Evolutionary conservation across 1,284 basidiomycete species (phyloP).

Genomic region (Xanthoconium separans): DNA sequence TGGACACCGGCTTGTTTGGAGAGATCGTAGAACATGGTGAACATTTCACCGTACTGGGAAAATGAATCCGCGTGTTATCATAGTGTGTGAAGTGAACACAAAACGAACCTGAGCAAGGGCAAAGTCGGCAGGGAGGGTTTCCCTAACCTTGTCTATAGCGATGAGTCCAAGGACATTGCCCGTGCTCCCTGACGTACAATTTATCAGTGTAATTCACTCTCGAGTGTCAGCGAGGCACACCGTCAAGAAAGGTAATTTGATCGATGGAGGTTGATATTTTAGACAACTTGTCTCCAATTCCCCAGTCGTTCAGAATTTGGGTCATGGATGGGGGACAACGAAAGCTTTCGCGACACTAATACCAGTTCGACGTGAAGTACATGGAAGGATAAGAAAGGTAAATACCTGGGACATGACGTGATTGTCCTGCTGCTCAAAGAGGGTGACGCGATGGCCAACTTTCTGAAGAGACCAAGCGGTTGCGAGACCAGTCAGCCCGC

Average conservation of each 20-base stretch:
- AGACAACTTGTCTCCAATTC: constrained; percentile 33
- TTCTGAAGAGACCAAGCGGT: constrained; percentile 42
- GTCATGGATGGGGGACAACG: constrained; percentile 44
- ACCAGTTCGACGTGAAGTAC: background rate
- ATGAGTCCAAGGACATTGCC: constrained; percentile 38
- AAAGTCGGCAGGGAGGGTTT: constrained; percentile 39
- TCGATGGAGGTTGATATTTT: constrained; percentile 33
- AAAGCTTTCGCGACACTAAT: constrained; percentile 2
- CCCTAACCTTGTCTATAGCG: constrained; percentile 37
- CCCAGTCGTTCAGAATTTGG: constrained; percentile 44
- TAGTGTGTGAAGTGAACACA: no score
- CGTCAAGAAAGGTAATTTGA: constrained; percentile 30
- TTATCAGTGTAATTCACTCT: background rate
- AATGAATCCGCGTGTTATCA: no score
- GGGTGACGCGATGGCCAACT: constrained; percentile 42
- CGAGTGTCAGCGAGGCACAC: constrained; percentile 8
- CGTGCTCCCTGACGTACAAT: constrained; percentile 28
- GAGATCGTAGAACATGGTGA: constrained; percentile 49
- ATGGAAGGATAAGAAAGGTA: background rate
- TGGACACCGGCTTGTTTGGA: constrained; percentile 46
- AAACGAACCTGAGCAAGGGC: constrained; percentile 15
- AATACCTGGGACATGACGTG: constrained; percentile 35
- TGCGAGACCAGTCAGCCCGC: constrained; percentile 41
- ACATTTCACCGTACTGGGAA: constrained; percentile 56
- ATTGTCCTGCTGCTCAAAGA: constrained; percentile 36